Percentiles rank a stretch among this genome's conserved stretches.
These are phyloP conservation scores for Phytopythium sindhum DNA, from an alignment of 352 stramenopile genomes.

Conservation along the genomic window DNA sequence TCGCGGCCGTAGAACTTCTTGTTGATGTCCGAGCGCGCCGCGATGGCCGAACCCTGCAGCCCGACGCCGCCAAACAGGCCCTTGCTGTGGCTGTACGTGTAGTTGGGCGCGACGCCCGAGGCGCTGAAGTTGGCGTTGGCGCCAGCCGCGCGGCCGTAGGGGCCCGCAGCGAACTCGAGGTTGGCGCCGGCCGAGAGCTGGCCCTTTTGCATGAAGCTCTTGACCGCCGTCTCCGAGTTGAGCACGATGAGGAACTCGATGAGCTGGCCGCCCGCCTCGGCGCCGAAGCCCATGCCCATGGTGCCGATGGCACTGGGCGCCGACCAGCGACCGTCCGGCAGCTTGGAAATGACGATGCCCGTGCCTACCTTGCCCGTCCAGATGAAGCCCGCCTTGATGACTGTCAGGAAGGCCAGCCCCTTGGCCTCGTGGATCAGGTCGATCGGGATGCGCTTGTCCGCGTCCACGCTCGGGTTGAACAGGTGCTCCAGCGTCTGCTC, in stretches of 20 bases:
- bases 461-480: constrained; percentile 82
- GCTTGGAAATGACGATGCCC: constrained; percentile 93
- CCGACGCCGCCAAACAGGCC: constrained; percentile 81
- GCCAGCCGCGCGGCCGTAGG: constrained; percentile 73
- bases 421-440: constrained; percentile 89
- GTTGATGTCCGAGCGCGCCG: constrained; percentile 75
- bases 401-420: constrained; percentile 90
- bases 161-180: constrained; percentile 77
- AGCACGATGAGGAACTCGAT: constrained; percentile 91
- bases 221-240: constrained; percentile 92
- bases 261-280: constrained; percentile 74
- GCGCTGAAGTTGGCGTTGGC: constrained; percentile 77
- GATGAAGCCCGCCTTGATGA: constrained; percentile 89
- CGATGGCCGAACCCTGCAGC: constrained; percentile 80
- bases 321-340: constrained; percentile 93
- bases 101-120: constrained; percentile 78
- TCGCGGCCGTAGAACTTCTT: constrained; percentile 88
- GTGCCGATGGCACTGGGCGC: constrained; percentile 94
- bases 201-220: constrained; percentile 85
- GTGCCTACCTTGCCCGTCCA: constrained; percentile 83
- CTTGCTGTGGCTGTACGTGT: constrained; percentile 88
- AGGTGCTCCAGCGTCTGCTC: constrained; percentile 91
- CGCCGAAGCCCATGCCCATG: constrained; percentile 84
- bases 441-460: constrained; percentile 88
- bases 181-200: constrained; percentile 82